Base-by-base conservation (phyloP, 2,329 filamentous ascomycete species). In the Beauveria rudraprayagi region DNA sequence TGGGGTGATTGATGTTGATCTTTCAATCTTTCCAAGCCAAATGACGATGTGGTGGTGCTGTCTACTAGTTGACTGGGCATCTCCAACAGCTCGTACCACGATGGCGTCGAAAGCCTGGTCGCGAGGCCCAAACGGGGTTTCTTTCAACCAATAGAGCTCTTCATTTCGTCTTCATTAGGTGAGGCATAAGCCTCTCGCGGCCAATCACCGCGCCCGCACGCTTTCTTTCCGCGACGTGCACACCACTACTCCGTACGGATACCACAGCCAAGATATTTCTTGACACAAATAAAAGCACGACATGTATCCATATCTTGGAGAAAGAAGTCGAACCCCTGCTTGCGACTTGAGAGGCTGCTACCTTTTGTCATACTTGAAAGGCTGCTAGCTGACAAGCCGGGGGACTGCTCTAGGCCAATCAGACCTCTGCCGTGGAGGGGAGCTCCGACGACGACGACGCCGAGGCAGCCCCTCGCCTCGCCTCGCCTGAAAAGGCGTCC, bases 181-280 rank as follows among this genome's bases (percentile, higher is more conserved):
- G 44, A 41, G 56, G 56, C 56, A 41, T 46, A 58, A 58, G 56
- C 56, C 46, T 51, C 11, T 22, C 14, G n/a, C 55, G 22, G 44
- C 55, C 55, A 57, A 57, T 57, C 55, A 57, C 22, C 30, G 22
- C 44, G 44, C 55, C n/a, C 28, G 44, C 26, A 48, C 55, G 44
- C 55, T 37, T 44, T 24, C 41, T 50, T 48, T 16, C 55, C 30
- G 30, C 44, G 44, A 56, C 55, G 41, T n/a, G 34, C 34, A 19
- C 19, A 40, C 40, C 54, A 56, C 52, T 34, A 11, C 10, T 11
- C 10, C 3, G 30, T 34, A 22, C 19, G 19, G 19, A 22, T 22
- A 54, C 16, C 19, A 7, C 34, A 54, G 34, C 16, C 34, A 37
- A 37, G 34, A 14, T 5, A 14, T 14, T 37, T 37, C 34, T 37